Conservation (phyloP, 2,329 filamentous ascomycete genomes). For the Trichoderma polysporum region DNA sequence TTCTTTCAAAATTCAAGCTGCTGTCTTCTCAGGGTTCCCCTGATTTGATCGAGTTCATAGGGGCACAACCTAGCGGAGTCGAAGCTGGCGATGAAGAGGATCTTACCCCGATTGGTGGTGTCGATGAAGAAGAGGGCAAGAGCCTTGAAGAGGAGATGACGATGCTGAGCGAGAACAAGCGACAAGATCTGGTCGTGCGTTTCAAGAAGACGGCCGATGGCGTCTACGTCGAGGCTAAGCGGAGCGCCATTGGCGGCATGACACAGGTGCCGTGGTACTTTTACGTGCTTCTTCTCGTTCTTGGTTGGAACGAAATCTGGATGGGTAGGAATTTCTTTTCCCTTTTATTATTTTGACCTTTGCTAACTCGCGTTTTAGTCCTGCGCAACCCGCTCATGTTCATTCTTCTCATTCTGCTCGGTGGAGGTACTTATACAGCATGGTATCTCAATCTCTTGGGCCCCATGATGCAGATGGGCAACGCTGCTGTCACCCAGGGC, state of each 20-base stretch:
- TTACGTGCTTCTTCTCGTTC: conserved; percentile 80
- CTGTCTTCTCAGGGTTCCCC: conserved; percentile 72
- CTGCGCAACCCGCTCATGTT: conserved; percentile 93
- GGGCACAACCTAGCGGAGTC: conserved; percentile 69
- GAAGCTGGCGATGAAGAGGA: conserved; percentile 89
- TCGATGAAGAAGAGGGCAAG: conserved; percentile 93
- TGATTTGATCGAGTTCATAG: conserved; percentile 82
- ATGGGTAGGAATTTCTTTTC: conserved; percentile 60
- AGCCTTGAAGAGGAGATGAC: conserved; percentile 96
- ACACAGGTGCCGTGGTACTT: conserved; percentile 94
- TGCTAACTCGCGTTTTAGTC: conserved; percentile 52
- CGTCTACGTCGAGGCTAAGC: conserved; percentile 96
- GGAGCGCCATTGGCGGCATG: conserved; percentile 92
- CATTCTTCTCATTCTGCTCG: conserved; percentile 76
- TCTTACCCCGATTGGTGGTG: conserved; percentile 80
- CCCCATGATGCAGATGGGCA: conserved; percentile 92
- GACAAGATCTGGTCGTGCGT: conserved; percentile 84
- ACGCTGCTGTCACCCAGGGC: conserved; percentile 82
- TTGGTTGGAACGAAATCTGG: conserved; percentile 99
- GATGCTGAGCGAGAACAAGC: conserved; percentile 84
- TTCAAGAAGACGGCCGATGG: conserved; percentile 99
- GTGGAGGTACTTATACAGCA: conserved; percentile 78
- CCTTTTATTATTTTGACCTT: conserved; percentile 39
- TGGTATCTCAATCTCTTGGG: conserved; percentile 95
- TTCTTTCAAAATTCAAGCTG: conserved; percentile 81